Evolutionary conservation across 192 early-diverging fungal species (phyloP).

Genomic region (Dissophora globulifera): DNA sequence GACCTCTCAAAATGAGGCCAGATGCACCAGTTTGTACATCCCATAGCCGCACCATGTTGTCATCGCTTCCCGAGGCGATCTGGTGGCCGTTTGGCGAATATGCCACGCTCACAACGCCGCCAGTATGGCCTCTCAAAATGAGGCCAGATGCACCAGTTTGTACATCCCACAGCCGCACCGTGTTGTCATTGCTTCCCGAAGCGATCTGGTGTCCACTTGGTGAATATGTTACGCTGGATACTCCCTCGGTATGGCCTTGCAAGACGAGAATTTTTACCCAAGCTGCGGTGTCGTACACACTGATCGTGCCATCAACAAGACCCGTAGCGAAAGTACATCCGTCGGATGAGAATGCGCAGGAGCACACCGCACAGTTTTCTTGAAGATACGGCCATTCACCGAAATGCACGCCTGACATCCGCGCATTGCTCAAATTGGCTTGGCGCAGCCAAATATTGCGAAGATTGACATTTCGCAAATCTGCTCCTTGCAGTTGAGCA

Average conservation of each 20-base stretch:
- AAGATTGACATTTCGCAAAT: slow-evolving; percentile 5
- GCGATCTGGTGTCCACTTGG: slow-evolving; percentile 1
- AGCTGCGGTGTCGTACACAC: background rate
- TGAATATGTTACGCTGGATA: no score
- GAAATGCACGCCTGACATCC: slow-evolving; percentile 7
- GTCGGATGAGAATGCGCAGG: slow-evolving; percentile 2
- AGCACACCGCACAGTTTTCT: background rate
- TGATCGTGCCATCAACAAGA: slow-evolving; percentile 2
- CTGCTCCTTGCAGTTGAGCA: slow-evolving; percentile 2
- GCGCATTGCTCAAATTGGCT: background rate
- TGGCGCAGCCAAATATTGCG: slow-evolving; percentile 10
- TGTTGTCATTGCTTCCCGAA: background rate
- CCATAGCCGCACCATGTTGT: background rate
- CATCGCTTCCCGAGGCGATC: background rate
- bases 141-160: no score
- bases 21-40: background rate
- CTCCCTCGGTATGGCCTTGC: no score
- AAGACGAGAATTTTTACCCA: background rate
- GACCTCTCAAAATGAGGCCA: background rate
- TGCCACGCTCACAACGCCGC: no score
- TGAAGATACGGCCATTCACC: slow-evolving; percentile 2
- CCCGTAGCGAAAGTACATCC: background rate
- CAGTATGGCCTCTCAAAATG: no score
- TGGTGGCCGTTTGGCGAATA: background rate
- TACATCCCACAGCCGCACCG: background rate